Evolutionary conservation across 2,329 filamentous ascomycete genomes (phyloP), one percentile per base, ranked within the genome.

Genomic region (Lachnellula willkommii): DNA sequence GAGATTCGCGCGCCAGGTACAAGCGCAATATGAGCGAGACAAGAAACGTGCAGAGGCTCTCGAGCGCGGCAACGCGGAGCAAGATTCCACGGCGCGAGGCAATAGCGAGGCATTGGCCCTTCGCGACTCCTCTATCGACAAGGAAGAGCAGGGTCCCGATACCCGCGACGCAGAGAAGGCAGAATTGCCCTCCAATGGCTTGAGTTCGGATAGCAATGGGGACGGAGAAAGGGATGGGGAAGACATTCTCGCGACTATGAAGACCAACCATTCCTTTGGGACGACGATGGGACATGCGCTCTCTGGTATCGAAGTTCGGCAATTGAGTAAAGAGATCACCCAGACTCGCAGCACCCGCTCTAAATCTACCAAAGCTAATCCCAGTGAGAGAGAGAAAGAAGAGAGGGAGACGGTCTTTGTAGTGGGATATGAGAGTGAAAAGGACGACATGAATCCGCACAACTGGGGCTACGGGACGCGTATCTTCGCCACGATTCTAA

Each of bases 401-500:
- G 59, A 60, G 15, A 54, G 56, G 48, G 62, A 66, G 40, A 62
- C 42, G 26, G 69, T 74, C 32, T 72, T 74, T 47, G 63, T 77
- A 6, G 74, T 76, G 35, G 70, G 68, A n/a, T 76, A 71, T 68
- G 69, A 73, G 47, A 67, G 63, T 7, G 61, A 67, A 2, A 61
- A 69, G 32, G 74, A 77, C 58, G 62, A 65, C 1, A 60, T 72
- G 45, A 71, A 73, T 49, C 74, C 74, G 3, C 66, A 68, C 22
- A 74, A 75, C 42, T 75, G 70, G 68, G 60, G 64, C n/a, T 56
- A 66, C 11, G 48, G 56, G 2, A 67, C 65, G 6, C 70, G 74
- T 1, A 60, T 76, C 5, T 61, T 66, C 5, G 71, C 71, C 1
- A 78, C 75, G 0, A 50, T 76, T 0, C 67, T 77, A 14, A 73